Evolutionary conservation across 768 basidiomycete species (phyloP).

Genomic region (Rhodosporidiobolus odoratus): DNA sequence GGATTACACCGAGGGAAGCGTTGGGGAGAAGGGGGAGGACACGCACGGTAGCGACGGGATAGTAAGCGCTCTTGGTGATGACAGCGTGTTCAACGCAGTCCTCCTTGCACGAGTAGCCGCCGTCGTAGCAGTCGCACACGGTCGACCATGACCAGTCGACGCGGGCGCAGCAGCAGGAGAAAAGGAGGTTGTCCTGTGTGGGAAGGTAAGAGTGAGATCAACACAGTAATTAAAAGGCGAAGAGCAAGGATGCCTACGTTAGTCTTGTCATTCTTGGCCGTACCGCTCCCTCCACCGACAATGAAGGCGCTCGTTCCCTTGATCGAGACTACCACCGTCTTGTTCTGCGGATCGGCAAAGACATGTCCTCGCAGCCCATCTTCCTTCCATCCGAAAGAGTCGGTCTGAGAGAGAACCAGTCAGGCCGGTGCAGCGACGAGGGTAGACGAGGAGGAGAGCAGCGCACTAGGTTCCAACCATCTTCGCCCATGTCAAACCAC

Average conservation of each 20-base stretch:
- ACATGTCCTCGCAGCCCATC: slow-evolving; percentile 89
- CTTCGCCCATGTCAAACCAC: slow-evolving; percentile 60
- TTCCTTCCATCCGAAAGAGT: slow-evolving; percentile 86
- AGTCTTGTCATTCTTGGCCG: slow-evolving; percentile 77
- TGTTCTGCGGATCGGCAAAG: slow-evolving; percentile 75
- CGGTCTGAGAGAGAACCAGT: slow-evolving; percentile 49
- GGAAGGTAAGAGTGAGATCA: background rate
- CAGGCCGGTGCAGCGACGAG: slow-evolving; percentile 8
- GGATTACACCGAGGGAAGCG: slow-evolving; percentile 44
- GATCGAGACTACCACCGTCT: slow-evolving; percentile 77
- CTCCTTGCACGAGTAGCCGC: slow-evolving; percentile 61
- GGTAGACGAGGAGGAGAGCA: background rate
- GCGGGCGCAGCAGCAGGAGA: slow-evolving; percentile 89
- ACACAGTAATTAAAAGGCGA: background rate
- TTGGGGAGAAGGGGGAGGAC: too few relatives aligned
- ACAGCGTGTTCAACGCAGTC: slow-evolving; percentile 73
- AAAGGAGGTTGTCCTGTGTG: slow-evolving; percentile 72
- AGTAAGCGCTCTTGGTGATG: slow-evolving; percentile 77
- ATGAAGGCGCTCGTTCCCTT: slow-evolving; percentile 78
- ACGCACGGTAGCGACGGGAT: slow-evolving; percentile 65
- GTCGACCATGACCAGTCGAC: slow-evolving; percentile 92
- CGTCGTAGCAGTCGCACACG: slow-evolving; percentile 80
- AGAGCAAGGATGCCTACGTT: slow-evolving; percentile 51
- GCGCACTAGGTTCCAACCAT: slow-evolving; percentile 59
- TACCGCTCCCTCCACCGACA: slow-evolving; percentile 52